These are phyloP conservation scores for Aspergillus carbonarius DNA, from an alignment of 2,329 filamentous ascomycete species.

Conservation along the genomic window DNA sequence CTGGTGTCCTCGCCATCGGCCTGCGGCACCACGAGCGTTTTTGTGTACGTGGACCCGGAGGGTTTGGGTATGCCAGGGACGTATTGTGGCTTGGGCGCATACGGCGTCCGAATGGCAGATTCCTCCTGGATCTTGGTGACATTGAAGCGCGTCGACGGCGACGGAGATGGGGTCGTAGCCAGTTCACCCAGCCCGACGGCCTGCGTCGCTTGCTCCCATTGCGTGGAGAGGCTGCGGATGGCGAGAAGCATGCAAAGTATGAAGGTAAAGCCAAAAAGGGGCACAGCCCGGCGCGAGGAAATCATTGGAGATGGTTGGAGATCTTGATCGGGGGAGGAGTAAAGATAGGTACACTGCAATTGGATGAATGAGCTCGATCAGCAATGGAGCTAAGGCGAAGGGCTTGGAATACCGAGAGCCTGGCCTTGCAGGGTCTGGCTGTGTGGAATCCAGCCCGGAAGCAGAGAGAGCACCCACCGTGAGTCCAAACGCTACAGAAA, in stretches of 20 bases:
- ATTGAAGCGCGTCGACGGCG: constrained; percentile 17
- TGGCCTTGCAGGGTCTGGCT: not conserved
- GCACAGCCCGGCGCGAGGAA: constrained; percentile 32
- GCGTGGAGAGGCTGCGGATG: constrained; percentile 29
- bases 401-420: not conserved
- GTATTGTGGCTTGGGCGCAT: constrained; percentile 34
- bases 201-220: constrained; percentile 38
- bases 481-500: not conserved
- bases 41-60: constrained; percentile 52
- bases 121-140: constrained; percentile 17
- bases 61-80: constrained; percentile 42
- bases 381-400: not conserved
- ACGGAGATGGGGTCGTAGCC: constrained; percentile 14
- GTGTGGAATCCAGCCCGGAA: not conserved
- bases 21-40: constrained; percentile 55
- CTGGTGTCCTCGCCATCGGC: constrained; percentile 52
- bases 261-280: constrained; percentile 35
- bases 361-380: not conserved
- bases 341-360: constrained; percentile 6
- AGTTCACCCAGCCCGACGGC: constrained; percentile 40
- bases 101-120: constrained; percentile 13
- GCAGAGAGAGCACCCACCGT: not conserved
- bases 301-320: constrained; percentile 28
- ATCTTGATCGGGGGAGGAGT: constrained; percentile 7
- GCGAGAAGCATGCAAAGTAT: constrained; percentile 31